Percentiles rank a stretch among this genome's conserved stretches.
These are phyloP conservation scores for Microthlaspi erraticum DNA, from an alignment of 345 rosid species.

Conservation along the genomic window DNA sequence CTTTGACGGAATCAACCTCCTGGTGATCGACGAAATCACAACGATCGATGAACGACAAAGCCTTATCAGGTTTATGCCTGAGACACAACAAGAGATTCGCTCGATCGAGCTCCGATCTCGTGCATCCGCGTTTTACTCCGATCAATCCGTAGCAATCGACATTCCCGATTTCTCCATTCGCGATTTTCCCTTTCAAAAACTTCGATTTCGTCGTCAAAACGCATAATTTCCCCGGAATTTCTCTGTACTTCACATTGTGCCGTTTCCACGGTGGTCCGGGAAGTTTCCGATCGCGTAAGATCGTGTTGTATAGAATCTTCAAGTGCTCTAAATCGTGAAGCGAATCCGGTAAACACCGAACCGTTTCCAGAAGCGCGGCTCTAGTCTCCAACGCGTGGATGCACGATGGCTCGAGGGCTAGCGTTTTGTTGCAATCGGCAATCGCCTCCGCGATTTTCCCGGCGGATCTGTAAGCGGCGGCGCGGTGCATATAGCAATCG, in stretches of 20 bases:
- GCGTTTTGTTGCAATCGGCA: constrained; percentile 84
- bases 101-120: constrained; percentile 84
- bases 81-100: constrained; percentile 80
- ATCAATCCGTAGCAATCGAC: constrained; percentile 82
- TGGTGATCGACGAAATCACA: constrained; percentile 71
- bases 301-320: constrained; percentile 82
- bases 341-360: constrained; percentile 84
- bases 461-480: constrained; percentile 72
- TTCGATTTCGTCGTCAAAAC: constrained; percentile 65
- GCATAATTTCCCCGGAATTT: constrained; percentile 81
- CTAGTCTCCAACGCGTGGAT: constrained; percentile 91
- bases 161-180: constrained; percentile 74
- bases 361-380: constrained; percentile 73
- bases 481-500: constrained; percentile 86
- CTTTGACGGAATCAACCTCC: constrained; percentile 71
- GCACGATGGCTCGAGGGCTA: constrained; percentile 80
- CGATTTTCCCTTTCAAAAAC: constrained; percentile 68
- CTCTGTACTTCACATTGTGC: constrained; percentile 79
- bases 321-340: constrained; percentile 93
- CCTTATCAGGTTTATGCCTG: constrained; percentile 90
- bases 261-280: constrained; percentile 98
- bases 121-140: constrained; percentile 86
- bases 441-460: constrained; percentile 86
- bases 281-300: constrained; percentile 82
- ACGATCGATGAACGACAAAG: constrained; percentile 69